These are phyloP conservation scores for Sugiyamaella neomexicana DNA, from an alignment of 1,139 yeast species.

Conservation along the genomic window DNA sequence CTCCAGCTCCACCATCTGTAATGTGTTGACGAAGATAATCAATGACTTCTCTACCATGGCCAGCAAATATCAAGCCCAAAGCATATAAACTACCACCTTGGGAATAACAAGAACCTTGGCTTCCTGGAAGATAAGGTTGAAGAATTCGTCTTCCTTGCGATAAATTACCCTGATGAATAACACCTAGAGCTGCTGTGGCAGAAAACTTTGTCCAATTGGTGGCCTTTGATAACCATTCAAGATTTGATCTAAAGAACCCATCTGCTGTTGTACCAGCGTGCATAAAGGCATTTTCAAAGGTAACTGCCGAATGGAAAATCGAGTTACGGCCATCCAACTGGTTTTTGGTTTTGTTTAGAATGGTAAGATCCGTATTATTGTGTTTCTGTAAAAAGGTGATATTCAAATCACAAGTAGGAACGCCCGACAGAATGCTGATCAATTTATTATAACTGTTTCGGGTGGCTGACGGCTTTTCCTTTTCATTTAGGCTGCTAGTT, in stretches of 20 bases:
- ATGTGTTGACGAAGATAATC: conserved; percentile 76
- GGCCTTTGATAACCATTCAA: conserved; percentile 97
- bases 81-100: conserved; percentile 97
- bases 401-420: conserved; percentile 92
- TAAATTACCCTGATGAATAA: conserved; percentile 91
- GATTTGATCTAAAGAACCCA: conserved; percentile 82
- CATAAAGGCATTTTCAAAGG: conserved; percentile 91
- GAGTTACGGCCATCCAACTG: conserved; percentile 89
- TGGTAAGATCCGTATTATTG: conserved; percentile 81
- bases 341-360: conserved; percentile 78
- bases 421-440: conserved; percentile 77
- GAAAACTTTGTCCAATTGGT: conserved; percentile 97
- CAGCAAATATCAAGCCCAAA: conserved; percentile 91
- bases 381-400: conserved; percentile 84
- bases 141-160: conserved; percentile 86
- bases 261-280: conserved; percentile 98
- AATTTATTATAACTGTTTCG: conserved; percentile 44
- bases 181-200: conserved; percentile 98
- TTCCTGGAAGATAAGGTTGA: conserved; percentile 89
- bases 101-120: conserved; percentile 64
- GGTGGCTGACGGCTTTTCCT: conserved; percentile 30
- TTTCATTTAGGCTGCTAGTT: conserved; percentile 35
- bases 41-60: conserved; percentile 87
- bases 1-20: conserved; percentile 56
- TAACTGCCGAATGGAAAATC: conserved; percentile 92